Evolutionary conservation across 768 basidiomycete genomes (phyloP), one percentile per base, ranked within the genome.

Genomic region (Gloeostereum incarnatum): DNA sequence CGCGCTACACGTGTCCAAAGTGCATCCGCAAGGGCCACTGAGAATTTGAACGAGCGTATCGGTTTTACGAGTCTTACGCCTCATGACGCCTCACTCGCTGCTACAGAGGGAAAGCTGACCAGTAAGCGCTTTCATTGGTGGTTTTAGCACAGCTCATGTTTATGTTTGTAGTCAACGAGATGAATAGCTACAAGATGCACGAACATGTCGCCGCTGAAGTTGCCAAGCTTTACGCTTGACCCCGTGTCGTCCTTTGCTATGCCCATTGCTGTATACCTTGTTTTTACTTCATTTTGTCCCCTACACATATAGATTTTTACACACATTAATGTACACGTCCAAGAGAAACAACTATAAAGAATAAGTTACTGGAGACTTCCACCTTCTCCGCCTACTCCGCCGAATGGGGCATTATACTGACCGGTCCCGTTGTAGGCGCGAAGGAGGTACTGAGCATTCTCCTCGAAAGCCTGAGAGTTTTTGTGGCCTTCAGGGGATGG

Each of bases 111-210:
- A 10, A 53, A 51, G 27, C 40, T 57, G 25, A 58, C 56, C 1
- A 52, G 56, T 58, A 35, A 19, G 54, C 18, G 19, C 2, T 26
- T 25, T 6, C 13, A 14, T 3, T 21, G 16, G 10, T 39, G 11
- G 18, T 19, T 39, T 22, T 13, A 17, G n/a, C n/a, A 6, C 2
- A 16, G 9, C 18, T 40, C 19, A 10, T 11, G 24, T 14, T 14
- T n/a, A 18, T 8, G 20, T 24, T 17, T 34, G 6, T 34, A 57
- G 57, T 58, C 36, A 55, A 54, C 34, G 55, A 58, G 43, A 58
- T 58, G 57, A 57, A 58, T 35, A 45, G 48, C 24, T 58, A 57
- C 42, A 51, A 45, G 33, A 58, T 58, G 57, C 54, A 57, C 25
- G 39, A 54, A 24, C 39, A 40, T 35, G 24, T 40, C 23, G 39